These are phyloP conservation scores for Rhodotorula sp. DNA, from an alignment of 1,284 basidiomycete species.

Conservation along the genomic window DNA sequence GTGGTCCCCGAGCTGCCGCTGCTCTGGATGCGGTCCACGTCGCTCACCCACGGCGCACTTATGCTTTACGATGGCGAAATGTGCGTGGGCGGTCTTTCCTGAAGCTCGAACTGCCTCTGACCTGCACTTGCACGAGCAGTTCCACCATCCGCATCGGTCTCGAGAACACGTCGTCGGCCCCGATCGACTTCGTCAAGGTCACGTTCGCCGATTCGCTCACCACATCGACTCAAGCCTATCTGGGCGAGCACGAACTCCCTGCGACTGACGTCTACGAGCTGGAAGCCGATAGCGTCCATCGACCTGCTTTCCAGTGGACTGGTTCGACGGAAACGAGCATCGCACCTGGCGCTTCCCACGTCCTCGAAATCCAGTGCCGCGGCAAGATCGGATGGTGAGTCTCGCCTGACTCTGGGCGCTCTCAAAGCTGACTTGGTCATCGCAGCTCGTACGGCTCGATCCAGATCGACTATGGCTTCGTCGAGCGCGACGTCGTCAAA, in stretches of 20 bases:
- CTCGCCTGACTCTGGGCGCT: no score
- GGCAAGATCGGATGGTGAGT: conserved; percentile 87
- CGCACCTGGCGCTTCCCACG: conserved; percentile 67
- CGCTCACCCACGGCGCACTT: conserved; percentile 81
- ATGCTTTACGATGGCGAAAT: conserved; percentile 93
- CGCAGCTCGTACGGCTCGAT: conserved; percentile 72
- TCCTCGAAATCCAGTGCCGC: conserved; percentile 69
- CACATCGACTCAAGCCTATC: conserved; percentile 67
- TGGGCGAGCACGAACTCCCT: conserved; percentile 70
- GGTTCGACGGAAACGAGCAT: conserved; percentile 59
- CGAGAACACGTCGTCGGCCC: conserved; percentile 78
- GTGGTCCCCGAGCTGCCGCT: conserved; percentile 84
- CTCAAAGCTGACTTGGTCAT: not conserved
- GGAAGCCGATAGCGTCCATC: conserved; percentile 75
- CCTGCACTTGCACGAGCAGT: conserved; percentile 54
- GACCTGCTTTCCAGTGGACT: conserved; percentile 77
- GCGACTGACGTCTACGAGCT: conserved; percentile 87
- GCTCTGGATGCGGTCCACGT: conserved; percentile 79
- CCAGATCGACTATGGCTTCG: conserved; percentile 73
- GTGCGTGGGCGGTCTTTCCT: conserved; percentile 55
- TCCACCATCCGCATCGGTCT: conserved; percentile 78
- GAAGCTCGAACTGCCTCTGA: conserved; percentile 13
- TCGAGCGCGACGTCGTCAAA: conserved; percentile 22
- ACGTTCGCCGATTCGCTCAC: conserved; percentile 87
- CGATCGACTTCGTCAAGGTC: conserved; percentile 80